Conservation (phyloP, 306 rosid genomes). For the Castanea crenata region DNA sequence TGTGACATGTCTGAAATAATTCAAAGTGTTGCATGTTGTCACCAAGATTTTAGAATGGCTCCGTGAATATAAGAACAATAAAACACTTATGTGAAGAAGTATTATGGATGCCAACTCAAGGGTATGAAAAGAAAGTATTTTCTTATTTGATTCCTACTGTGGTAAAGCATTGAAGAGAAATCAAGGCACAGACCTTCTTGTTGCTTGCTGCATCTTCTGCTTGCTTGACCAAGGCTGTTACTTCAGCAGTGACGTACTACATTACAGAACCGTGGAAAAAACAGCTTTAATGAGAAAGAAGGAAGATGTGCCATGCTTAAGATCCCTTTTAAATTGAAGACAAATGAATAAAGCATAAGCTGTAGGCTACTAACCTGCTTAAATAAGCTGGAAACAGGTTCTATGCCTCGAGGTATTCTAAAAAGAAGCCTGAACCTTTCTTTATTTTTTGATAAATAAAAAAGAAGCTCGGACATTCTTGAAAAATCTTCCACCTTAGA, state of each 20-base stretch:
- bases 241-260: conserved; percentile 96
- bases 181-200: conserved; percentile 60
- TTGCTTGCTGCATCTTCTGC: conserved; percentile 97
- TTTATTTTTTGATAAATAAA: conserved; percentile 5
- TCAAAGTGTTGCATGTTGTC: background rate
- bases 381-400: conserved; percentile 83
- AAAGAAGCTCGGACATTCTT: conserved; percentile 94
- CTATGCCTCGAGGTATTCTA: conserved; percentile 84
- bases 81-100: background rate
- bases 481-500: conserved; percentile 81
- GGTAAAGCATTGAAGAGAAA: background rate
- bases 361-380: conserved; percentile 63
- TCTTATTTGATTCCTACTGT: conserved; percentile 3
- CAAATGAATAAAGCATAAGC: conserved; percentile 3
- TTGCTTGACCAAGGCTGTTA: conserved; percentile 88
- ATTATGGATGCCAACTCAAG: background rate
- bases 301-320: background rate
- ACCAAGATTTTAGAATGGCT: background rate
- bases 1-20: background rate
- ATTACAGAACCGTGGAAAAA: conserved; percentile 17
- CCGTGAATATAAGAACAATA: background rate
- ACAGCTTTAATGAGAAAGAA: conserved; percentile 6
- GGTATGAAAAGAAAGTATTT: background rate
- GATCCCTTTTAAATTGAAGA: background rate
- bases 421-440: conserved; percentile 75